A percentile compares a stretch with the other conserved stretches of the same genome.
These are phyloP conservation scores for Nadsonia starkeyi-henricii DNA, from an alignment of 1,139 yeast species.

Conservation along the genomic window DNA sequence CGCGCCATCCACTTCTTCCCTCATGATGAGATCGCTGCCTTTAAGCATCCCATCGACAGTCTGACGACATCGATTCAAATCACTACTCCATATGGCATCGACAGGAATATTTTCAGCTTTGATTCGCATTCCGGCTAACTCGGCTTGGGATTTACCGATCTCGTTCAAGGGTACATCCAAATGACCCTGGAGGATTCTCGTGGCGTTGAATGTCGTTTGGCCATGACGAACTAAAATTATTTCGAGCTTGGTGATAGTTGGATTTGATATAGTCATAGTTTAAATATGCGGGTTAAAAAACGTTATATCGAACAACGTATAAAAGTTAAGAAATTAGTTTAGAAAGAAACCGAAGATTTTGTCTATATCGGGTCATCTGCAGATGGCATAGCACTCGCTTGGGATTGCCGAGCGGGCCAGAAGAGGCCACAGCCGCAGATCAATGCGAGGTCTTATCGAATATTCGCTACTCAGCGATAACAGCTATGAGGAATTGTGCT, in stretches of 20 bases:
- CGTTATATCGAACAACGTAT: no score
- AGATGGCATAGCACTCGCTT: no score
- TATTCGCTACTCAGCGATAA: no score
- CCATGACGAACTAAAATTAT: slow-evolving; percentile 66
- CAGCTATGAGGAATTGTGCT: no score
- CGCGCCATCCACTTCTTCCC: slow-evolving; percentile 3
- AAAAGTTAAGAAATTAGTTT: no score
- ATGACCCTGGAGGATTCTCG: slow-evolving; percentile 66
- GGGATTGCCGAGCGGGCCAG: no score
- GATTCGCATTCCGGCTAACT: slow-evolving; percentile 14
- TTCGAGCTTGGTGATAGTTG: slow-evolving; percentile 23
- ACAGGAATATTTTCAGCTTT: slow-evolving; percentile 7
- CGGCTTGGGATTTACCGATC: slow-evolving; percentile 16
- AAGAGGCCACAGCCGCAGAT: no score
- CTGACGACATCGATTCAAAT: slow-evolving; percentile 18
- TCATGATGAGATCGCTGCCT: slow-evolving; percentile 1
- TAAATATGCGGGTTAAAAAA: no score
- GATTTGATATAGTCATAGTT: not conserved
- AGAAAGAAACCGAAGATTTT: no score
- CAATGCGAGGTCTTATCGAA: no score
- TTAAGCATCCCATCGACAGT: slow-evolving; percentile 13
- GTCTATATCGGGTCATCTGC: no score
- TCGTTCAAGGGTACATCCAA: slow-evolving; percentile 19
- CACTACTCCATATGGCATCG: slow-evolving; percentile 21
- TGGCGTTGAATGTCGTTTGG: slow-evolving; percentile 56